Conservation (phyloP, 108 stramenopile species). For the Stephanodiscus minutulus region DNA sequence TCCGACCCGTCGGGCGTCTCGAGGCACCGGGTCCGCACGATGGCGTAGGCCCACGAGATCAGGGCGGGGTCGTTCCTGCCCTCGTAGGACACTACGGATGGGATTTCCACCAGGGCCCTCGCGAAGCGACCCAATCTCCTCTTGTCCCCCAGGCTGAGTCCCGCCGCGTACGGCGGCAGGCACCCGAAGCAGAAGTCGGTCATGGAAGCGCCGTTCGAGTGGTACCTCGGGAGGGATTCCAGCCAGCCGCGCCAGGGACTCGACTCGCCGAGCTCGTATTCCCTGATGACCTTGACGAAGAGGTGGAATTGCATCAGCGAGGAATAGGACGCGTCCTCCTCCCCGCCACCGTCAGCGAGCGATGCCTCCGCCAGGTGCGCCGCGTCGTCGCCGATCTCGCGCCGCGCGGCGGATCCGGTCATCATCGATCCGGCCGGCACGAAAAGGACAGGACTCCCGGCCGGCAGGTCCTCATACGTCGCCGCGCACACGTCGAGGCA, state of each 20-base stretch:
- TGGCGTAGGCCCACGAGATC: slow-evolving; percentile 14
- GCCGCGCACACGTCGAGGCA: neutral
- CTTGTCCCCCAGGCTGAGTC: slow-evolving; percentile 17
- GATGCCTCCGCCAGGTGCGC: neutral
- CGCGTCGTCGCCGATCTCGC: slow-evolving; percentile 7
- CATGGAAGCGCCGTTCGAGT: slow-evolving; percentile 35
- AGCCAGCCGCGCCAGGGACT: slow-evolving; percentile 19
- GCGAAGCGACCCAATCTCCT: slow-evolving; percentile 6
- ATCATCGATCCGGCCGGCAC: slow-evolving; percentile 20
- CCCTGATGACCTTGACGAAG: slow-evolving; percentile 12
- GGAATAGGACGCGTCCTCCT: neutral
- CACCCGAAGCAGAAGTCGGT: slow-evolving; percentile 40
- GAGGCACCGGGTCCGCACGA: slow-evolving; percentile 15
- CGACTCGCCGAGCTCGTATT: slow-evolving; percentile 22
- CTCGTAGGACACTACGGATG: neutral
- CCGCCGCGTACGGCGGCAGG: slow-evolving; percentile 36
- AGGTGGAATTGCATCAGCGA: slow-evolving; percentile 15
- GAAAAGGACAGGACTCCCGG: slow-evolving; percentile 9
- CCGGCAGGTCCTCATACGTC: slow-evolving; percentile 5
- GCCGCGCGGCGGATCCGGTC: neutral
- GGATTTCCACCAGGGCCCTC: slow-evolving; percentile 1
- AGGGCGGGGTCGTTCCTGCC: slow-evolving; percentile 22
- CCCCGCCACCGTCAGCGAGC: neutral
- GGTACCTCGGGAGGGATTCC: slow-evolving; percentile 35
- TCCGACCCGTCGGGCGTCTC: slow-evolving; percentile 11